These are phyloP conservation scores for Amphirosellinia nigrospora DNA, from an alignment of 495 filamentous ascomycete genomes.

Conservation along the genomic window DNA sequence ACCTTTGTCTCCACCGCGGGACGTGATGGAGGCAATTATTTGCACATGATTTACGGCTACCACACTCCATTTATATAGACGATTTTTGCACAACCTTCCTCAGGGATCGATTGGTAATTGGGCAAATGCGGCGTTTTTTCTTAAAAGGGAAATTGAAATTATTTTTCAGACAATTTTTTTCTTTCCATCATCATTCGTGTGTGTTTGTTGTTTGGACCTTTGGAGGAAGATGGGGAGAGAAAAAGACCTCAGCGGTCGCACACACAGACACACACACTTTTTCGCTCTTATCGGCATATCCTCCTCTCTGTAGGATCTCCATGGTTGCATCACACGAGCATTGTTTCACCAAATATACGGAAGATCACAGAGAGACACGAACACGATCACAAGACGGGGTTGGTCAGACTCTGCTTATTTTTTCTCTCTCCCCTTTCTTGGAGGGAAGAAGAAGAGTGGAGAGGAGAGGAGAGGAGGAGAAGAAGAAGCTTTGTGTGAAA, in stretches of 20 bases:
- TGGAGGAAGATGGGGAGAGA: not conserved
- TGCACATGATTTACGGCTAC: conserved; percentile 21
- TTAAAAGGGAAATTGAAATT: conserved; percentile 15
- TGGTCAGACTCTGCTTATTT: conserved; percentile 5
- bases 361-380: conserved; percentile 7
- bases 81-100: conserved; percentile 23
- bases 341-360: conserved; percentile 8
- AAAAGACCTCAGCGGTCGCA: not conserved
- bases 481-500: conserved; percentile 13
- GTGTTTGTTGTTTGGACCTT: conserved; percentile 8
- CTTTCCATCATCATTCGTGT: too few species aligned
- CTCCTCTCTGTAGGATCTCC: conserved; percentile 5
- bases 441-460: not conserved
- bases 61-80: conserved; percentile 15
- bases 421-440: too few species aligned
- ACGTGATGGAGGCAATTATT: conserved; percentile 12
- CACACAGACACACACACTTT: not conserved
- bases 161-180: too few species aligned
- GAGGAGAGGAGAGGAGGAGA: not conserved
- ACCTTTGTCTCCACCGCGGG: conserved; percentile 10
- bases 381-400: not conserved
- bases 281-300: conserved; percentile 2
- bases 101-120: conserved; percentile 20
- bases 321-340: conserved; percentile 15
- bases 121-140: conserved; percentile 17